Percentiles rank a stretch among this genome's conserved stretches.
Conservation (phyloP, 352 stramenopile species). For the Pythium phragmiticola region DNA sequence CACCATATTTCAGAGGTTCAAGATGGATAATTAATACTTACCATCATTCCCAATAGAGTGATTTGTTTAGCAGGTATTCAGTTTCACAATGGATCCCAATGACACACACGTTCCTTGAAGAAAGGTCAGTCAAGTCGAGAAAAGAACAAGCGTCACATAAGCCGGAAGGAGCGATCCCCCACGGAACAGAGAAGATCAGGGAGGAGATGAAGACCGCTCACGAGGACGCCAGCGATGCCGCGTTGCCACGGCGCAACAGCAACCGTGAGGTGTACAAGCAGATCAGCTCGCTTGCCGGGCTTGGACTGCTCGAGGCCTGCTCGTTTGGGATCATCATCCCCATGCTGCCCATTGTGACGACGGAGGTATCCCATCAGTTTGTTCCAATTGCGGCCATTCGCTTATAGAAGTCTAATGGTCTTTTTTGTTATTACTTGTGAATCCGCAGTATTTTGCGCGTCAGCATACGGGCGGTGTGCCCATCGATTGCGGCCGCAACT, state of each 20-base stretch:
- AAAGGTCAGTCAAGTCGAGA: neutral
- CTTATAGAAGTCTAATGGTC: neutral
- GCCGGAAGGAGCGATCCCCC: neutral
- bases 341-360: conserved; percentile 66
- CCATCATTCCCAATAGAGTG: neutral
- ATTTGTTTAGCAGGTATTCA: neutral
- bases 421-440: neutral
- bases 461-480: conserved; percentile 39
- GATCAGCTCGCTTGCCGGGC: conserved; percentile 42
- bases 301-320: conserved; percentile 52
- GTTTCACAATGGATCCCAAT: conserved; percentile 1
- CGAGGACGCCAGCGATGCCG: neutral
- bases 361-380: conserved; percentile 38
- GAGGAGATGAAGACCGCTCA: conserved; percentile 2
- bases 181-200: neutral
- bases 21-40: neutral
- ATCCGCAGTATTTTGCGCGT: conserved; percentile 67
- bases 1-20: conserved; percentile 1
- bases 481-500: conserved; percentile 59
- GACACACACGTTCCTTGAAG: conserved; percentile 10
- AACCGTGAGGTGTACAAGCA: conserved; percentile 27
- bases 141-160: neutral
- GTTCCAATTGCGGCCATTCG: neutral
- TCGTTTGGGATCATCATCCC: conserved; percentile 68
- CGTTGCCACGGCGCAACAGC: neutral